Conservation (phyloP, 306 rosid genomes). For the Herpetospermum pedunculosum region DNA sequence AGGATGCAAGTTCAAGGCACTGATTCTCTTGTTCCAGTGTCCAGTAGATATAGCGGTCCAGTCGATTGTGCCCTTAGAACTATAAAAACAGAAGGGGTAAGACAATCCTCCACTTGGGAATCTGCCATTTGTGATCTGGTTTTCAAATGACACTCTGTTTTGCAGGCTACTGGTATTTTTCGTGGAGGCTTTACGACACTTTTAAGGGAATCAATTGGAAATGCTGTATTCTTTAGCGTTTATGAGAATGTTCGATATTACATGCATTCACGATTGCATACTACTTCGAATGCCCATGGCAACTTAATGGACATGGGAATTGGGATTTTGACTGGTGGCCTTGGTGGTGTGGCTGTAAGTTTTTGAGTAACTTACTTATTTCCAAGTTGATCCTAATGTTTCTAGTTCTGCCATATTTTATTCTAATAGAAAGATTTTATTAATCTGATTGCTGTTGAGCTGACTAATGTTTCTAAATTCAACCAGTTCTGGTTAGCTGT, state of each 20-base stretch:
- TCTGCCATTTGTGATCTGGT: conserved; percentile 14
- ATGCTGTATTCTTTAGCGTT: conserved; percentile 51
- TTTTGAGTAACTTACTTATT: not conserved
- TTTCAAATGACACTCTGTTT: conserved; percentile 33
- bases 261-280: conserved; percentile 50
- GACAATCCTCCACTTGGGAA: conserved; percentile 20
- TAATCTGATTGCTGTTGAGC: not conserved
- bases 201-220: conserved; percentile 70
- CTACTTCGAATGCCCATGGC: conserved; percentile 32
- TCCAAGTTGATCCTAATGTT: not conserved
- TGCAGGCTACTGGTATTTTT: conserved; percentile 75
- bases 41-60: conserved; percentile 67
- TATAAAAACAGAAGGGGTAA: conserved; percentile 66
- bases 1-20: conserved; percentile 97
- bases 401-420: not conserved
- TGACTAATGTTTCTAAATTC: not conserved
- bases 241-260: conserved; percentile 70
- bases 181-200: conserved; percentile 64
- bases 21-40: conserved; percentile 51
- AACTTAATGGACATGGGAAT: conserved; percentile 67
- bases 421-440: not conserved
- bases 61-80: conserved; percentile 62
- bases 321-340: conserved; percentile 77
- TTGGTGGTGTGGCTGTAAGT: conserved; percentile 74
- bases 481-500: conserved; percentile 84